Base-by-base conservation (phyloP, 75 land plant species). In the Ceratopteris richardii region DNA sequence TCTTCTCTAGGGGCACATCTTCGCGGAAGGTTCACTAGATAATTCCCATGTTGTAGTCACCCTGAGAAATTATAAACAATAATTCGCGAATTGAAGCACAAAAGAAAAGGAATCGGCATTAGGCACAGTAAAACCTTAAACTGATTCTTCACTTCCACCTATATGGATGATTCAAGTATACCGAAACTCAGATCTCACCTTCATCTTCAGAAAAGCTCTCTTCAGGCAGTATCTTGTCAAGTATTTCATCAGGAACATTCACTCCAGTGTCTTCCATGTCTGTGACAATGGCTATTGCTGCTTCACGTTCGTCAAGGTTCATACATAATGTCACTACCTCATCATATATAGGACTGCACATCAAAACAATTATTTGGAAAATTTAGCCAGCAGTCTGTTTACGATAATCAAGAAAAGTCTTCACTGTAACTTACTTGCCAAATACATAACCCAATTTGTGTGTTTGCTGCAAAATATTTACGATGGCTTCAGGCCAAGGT, bases 211-310 rank as follows among this genome's bases (percentile, higher is more conserved):
- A 23, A 9, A 33, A 33, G 41, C 72, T 75, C 56, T 66, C 77
- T 19, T 75, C 74, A 63, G 79, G 60, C 16, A 95, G 77, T 41
- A 95, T 83, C 47, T 69, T 82, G 48, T 84, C 87, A 31, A 95
- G 59, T 25, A 77, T 82, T 42, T 86, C 73, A 53, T 82, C 80
- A 7, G 91, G 76, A 17, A 94, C 88, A 29, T 42, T 56, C 31
- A 95, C 84, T 65, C 96, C 92, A 37, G 75, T 67, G 18, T 78
- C 88, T 60, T 95, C 99, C 83, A 90, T 72, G 54, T 90, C 96
- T 29, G 96, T 78, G 20, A 86, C 86, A 33, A 94, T 86, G 47
- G 90, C 87, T 67, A 89, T 76, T 39, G 98, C 90, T 31, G 98
- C 98, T 68, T 89, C 98, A 7, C 75, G 71, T 57, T 94, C 99